These are phyloP conservation scores for Cystobasidiaceae sp. DNA, from an alignment of 1,284 basidiomycete genomes.

Conservation along the genomic window DNA sequence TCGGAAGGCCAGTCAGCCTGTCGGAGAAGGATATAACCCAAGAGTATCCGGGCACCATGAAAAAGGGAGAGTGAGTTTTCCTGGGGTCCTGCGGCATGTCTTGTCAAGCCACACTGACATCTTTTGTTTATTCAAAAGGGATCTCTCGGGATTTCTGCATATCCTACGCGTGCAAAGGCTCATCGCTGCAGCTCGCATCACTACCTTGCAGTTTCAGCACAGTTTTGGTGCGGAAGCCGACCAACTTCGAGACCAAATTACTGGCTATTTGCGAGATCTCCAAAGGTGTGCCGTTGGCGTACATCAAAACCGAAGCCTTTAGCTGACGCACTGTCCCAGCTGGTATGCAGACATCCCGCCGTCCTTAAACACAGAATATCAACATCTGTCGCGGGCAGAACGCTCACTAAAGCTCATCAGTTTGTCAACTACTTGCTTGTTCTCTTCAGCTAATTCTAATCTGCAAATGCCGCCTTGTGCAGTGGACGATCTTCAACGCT, in stretches of 20 bases:
- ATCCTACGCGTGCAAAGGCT: background rate
- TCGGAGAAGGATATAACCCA: background rate
- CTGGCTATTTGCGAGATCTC: background rate
- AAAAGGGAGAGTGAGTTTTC: too few species aligned
- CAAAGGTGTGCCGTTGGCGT: background rate
- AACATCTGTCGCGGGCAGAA: background rate
- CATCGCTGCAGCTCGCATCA: background rate
- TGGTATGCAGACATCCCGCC: background rate
- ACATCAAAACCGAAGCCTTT: background rate
- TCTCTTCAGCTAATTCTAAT: background rate
- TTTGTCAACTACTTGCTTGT: too few species aligned
- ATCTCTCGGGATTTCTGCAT: background rate
- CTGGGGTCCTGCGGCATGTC: too few species aligned
- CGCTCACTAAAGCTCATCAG: background rate
- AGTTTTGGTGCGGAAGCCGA: background rate
- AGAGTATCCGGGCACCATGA: too few species aligned
- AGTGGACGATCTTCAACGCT: background rate
- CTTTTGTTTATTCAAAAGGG: too few species aligned
- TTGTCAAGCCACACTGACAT: too few species aligned
- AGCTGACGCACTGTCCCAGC: too few species aligned
- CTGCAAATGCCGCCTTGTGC: background rate
- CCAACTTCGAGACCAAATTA: background rate
- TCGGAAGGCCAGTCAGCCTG: background rate
- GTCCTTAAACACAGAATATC: background rate
- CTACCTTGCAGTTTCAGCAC: background rate